Evolutionary conservation across 805 yeast genomes (phyloP).

Genomic region (Lipomyces sp.): DNA sequence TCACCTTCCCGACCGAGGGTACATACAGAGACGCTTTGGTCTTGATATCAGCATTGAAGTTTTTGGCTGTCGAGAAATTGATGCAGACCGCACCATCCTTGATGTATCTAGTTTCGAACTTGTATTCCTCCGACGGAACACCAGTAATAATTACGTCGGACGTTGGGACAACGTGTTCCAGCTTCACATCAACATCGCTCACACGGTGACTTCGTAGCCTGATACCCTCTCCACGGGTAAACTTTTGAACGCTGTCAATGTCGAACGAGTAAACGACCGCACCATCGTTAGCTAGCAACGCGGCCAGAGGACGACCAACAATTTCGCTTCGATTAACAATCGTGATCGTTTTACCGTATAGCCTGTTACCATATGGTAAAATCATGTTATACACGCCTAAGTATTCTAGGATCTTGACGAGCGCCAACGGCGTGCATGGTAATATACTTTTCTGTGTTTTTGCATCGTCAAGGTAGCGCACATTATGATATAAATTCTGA

Average conservation of each 20-base stretch:
- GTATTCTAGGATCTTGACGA: conserved; percentile 90
- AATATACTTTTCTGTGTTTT: conserved; percentile 77
- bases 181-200: conserved; percentile 55
- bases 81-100: conserved; percentile 89
- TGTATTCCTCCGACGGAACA: conserved; percentile 82
- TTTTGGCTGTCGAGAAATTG: conserved; percentile 75
- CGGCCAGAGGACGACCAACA: conserved; percentile 97
- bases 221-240: conserved; percentile 92
- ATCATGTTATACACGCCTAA: conserved; percentile 83
- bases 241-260: conserved; percentile 82
- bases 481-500: conserved; percentile 93
- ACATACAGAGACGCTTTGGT: conserved; percentile 87
- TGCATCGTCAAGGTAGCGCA: conserved; percentile 79
- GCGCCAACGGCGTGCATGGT: conserved; percentile 96
- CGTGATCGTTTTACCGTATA: conserved; percentile 90
- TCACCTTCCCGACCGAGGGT: conserved; percentile 95
- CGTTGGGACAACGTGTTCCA: conserved; percentile 67
- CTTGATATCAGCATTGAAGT: conserved; percentile 79
- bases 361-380: conserved; percentile 84
- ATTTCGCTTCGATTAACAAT: conserved; percentile 94
- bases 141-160: conserved; percentile 97
- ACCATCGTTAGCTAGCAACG: conserved; percentile 94
- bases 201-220: conserved; percentile 82
- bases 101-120: conserved; percentile 80
- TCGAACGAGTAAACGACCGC: conserved; percentile 95